Evolutionary conservation across 2,329 filamentous ascomycete species (phyloP).

Genomic region (Diaporthe sp.): DNA sequence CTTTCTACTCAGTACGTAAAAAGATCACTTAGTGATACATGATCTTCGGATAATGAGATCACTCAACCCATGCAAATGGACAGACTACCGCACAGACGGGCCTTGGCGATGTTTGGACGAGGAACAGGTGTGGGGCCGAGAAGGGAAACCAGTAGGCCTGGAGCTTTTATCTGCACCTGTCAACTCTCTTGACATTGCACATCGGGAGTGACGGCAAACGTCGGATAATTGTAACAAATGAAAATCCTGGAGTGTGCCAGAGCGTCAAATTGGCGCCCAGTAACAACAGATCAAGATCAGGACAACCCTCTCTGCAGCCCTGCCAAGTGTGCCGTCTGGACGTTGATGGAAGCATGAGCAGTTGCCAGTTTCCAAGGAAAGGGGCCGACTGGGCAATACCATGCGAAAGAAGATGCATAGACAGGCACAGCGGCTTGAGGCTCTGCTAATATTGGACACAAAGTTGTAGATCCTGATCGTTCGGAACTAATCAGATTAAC

Average conservation of each 20-base stretch:
- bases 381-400: slow-evolving; percentile 20
- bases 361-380: slow-evolving; percentile 4
- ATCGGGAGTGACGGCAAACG: background rate
- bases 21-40: slow-evolving; percentile 16
- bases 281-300: too few relatives aligned
- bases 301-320: background rate
- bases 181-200: background rate
- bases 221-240: slow-evolving; percentile 23
- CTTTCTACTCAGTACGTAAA: slow-evolving; percentile 21
- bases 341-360: background rate
- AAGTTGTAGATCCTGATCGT: slow-evolving; percentile 1
- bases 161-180: background rate
- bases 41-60: slow-evolving; percentile 25
- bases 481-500: slow-evolving; percentile 4
- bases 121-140: slow-evolving; percentile 14
- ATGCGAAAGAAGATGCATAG: slow-evolving; percentile 17
- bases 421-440: background rate
- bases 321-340: slow-evolving; percentile 6
- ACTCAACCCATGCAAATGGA: background rate
- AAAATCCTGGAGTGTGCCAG: background rate
- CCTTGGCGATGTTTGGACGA: slow-evolving; percentile 25
- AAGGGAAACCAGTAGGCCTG: background rate
- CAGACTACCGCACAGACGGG: slow-evolving; percentile 12
- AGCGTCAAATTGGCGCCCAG: slow-evolving; percentile 4
- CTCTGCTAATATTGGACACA: slow-evolving; percentile 6